Conservation (phyloP, 225 moss, liverwort and hornwort species). For the Straminergon stramineum region DNA sequence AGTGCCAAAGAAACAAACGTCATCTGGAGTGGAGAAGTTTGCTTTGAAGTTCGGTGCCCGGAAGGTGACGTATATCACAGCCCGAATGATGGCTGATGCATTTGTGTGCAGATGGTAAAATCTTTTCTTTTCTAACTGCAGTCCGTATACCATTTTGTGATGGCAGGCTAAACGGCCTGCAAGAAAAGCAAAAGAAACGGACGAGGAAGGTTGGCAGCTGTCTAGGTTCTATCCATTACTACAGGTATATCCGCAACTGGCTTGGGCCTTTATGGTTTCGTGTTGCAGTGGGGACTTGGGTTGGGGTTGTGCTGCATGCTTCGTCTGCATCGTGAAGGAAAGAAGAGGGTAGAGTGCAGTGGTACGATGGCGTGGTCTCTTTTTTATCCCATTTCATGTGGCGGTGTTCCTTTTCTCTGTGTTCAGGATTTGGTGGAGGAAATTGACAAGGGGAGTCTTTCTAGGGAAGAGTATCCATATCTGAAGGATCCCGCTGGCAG, state of each 20-base stretch:
- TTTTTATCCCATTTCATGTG: not conserved
- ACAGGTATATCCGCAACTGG: conserved; percentile 41
- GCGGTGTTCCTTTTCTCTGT: not conserved
- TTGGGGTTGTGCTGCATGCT: not conserved
- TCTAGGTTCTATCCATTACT: conserved; percentile 91
- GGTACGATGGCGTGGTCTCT: not conserved
- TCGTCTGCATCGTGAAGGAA: not conserved
- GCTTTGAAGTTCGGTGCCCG: conserved; percentile 87
- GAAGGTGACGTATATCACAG: conserved; percentile 44
- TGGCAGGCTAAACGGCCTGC: conserved; percentile 67
- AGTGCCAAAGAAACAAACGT: conserved; percentile 61
- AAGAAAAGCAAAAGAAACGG: conserved; percentile 77
- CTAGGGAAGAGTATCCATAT: conserved; percentile 85
- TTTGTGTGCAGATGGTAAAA: not conserved
- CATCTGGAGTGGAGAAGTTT: conserved; percentile 63
- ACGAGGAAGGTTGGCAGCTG: conserved; percentile 77
- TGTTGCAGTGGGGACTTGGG: not conserved
- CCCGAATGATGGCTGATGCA: not conserved
- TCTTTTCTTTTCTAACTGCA: not conserved
- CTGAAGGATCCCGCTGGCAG: conserved; percentile 73
- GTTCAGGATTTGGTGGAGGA: conserved; percentile 88
- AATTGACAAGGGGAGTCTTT: conserved; percentile 71
- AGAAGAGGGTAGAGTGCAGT: not conserved
- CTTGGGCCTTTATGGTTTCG: not conserved
- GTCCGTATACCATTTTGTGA: not conserved